Evolutionary conservation across 2,329 filamentous ascomycete species (phyloP).

Genomic region (Talaromyces sp.): DNA sequence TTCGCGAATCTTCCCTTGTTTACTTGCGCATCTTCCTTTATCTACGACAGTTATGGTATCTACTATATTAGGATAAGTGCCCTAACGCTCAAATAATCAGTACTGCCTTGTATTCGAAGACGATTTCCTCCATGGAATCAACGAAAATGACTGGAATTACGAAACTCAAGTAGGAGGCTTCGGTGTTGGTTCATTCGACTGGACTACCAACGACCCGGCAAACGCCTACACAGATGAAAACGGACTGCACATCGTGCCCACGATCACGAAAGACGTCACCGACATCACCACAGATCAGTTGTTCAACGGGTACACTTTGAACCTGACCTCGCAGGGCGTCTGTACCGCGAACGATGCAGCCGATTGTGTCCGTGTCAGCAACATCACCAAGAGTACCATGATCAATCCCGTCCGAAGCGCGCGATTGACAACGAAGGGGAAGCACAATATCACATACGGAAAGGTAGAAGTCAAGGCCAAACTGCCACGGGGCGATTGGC

Average conservation of each 20-base stretch:
- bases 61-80: not conserved
- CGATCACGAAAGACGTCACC: not conserved
- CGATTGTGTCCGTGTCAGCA: conserved; percentile 11
- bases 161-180: conserved; percentile 10
- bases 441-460: conserved; percentile 14
- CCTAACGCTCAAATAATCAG: not conserved
- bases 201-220: conserved; percentile 10
- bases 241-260: conserved; percentile 13
- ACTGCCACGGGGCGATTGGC: conserved; percentile 12
- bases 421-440: conserved; percentile 11
- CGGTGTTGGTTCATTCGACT: conserved; percentile 13
- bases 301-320: conserved; percentile 11
- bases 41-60: not conserved
- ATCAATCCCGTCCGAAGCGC: conserved; percentile 13
- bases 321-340: conserved; percentile 9
- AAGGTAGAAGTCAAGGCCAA: conserved; percentile 12
- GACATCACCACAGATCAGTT: conserved; percentile 4
- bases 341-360: not conserved
- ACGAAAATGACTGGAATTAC: conserved; percentile 13
- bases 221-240: conserved; percentile 10
- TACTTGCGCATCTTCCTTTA: not conserved
- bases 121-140: conserved; percentile 10
- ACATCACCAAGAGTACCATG: conserved; percentile 1
- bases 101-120: conserved; percentile 14
- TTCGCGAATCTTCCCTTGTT: not conserved